Base-by-base conservation (phyloP, 192 early-diverging fungal species). In the Allomyces arbusculus region DNA sequence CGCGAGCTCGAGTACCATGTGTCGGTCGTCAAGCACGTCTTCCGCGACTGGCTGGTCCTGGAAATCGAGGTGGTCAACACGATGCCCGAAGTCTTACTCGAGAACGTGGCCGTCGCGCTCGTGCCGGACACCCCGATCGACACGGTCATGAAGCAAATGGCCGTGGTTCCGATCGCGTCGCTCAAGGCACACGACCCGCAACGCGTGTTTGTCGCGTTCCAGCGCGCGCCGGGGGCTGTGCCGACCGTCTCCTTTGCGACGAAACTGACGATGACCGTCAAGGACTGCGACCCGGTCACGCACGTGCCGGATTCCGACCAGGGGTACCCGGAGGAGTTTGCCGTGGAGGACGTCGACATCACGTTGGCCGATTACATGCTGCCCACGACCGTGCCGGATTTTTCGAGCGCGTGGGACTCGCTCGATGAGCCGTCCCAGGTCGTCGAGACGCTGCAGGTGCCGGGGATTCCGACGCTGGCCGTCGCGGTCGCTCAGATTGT, bases 21-120 rank as follows among this genome's bases (percentile, higher is more conserved):
- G 63, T 76, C 79, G 23, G 92, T 88, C 68, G 73, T 94, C 64
- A 97, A 97, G 76, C 96, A 99, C 67, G 82, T 94, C n/a, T 99
- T 91, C 71, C 75, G 79, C 62, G 75, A 82, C 24, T 91, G 95
- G 66, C 68, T 99, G 67, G 89, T 99, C 11, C 95, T 97, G 79
- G 91, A 99, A 84, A 97, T 97, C 74, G 85, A 91, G 66, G 86
- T 90, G 71, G 85, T 78, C 65, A 99, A 99, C 78, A 99, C 96
- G 9, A 80, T 99, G 40, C 88, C 92, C 70, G 94, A 97, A 71
- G 87, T 83, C 44, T 74, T 95, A 45, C 76, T 97, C 66, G 96
- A 95, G 77, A 90, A 95, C 73, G 91, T 91, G 1, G 79, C 79
- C 61, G 84, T 96, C 62, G 77, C 82, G 3, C 92, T 97, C 90